phyloP scores from a whole-genome alignment of 371 early-diverging fungal species.

The Apophysomyces variabilis region DNA sequence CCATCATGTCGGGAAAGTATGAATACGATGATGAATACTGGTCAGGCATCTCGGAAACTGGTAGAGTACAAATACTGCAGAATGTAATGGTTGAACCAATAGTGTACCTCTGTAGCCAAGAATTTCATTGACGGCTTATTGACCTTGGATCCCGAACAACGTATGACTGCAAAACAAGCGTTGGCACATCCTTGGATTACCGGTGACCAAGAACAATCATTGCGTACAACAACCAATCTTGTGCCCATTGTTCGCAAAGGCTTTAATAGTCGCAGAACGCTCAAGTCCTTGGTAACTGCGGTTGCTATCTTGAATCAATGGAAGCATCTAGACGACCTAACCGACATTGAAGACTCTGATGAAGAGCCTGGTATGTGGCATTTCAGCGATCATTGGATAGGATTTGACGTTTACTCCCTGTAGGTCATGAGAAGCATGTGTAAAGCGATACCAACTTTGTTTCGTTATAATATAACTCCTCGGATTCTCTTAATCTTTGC shows the following conservation, averaged over 20 bases:
- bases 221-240: conserved; percentile 34
- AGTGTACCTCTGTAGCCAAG: conserved; percentile 60
- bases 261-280: conserved; percentile 23
- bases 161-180: conserved; percentile 78
- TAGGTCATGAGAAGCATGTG: background rate
- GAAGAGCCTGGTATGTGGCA: background rate
- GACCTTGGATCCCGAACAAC: conserved; percentile 69
- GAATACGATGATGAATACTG: conserved; percentile 82
- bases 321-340: conserved; percentile 31
- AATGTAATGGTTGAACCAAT: background rate
- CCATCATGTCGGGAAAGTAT: conserved; percentile 70
- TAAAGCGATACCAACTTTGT: background rate
- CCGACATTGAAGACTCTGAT: conserved; percentile 13
- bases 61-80: conserved; percentile 22
- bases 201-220: conserved; percentile 29
- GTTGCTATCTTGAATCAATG: conserved; percentile 26
- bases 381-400: background rate
- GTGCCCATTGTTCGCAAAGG: conserved; percentile 29
- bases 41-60: conserved; percentile 75
- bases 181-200: conserved; percentile 79
- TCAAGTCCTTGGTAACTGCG: conserved; percentile 26
- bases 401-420: background rate
- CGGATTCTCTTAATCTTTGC: background rate
- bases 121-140: conserved; percentile 77
- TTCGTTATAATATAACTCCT: background rate